These are phyloP conservation scores for Podospora didyma DNA, from an alignment of 495 filamentous ascomycete species.

Conservation along the genomic window DNA sequence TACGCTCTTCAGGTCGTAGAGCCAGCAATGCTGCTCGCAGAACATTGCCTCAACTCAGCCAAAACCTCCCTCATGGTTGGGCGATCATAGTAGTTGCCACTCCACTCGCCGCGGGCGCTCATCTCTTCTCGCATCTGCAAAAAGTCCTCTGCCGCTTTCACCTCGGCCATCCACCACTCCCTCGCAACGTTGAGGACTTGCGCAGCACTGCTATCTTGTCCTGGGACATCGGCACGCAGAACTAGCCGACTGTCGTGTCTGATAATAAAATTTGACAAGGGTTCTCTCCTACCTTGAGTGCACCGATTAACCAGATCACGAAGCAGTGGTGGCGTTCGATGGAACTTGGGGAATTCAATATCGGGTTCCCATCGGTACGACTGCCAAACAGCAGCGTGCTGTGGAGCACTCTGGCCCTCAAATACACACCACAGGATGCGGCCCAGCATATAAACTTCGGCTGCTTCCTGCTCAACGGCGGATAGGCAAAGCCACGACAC, in stretches of 20 bases:
- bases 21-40: not conserved
- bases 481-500: slow-evolving; percentile 41
- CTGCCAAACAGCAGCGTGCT: slow-evolving; percentile 45
- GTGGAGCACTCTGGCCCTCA: slow-evolving; percentile 44
- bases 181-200: slow-evolving; percentile 30
- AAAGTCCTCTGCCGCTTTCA: slow-evolving; percentile 38
- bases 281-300: slow-evolving; percentile 36
- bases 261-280: slow-evolving; percentile 31
- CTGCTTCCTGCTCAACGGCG: slow-evolving; percentile 41
- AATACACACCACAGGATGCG: slow-evolving; percentile 51
- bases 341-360: slow-evolving; percentile 43
- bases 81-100: slow-evolving; percentile 38
- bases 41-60: not conserved
- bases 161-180: slow-evolving; percentile 39
- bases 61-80: slow-evolving; percentile 34
- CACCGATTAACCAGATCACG: slow-evolving; percentile 39
- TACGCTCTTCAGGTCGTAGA: not conserved
- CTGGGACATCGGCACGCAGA: slow-evolving; percentile 13
- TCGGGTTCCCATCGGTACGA: slow-evolving; percentile 45
- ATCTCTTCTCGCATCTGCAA: slow-evolving; percentile 25
- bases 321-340: slow-evolving; percentile 33
- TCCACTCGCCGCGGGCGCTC: slow-evolving; percentile 33
- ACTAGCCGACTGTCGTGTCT: slow-evolving; percentile 37
- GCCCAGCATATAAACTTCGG: slow-evolving; percentile 50
- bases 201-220: slow-evolving; percentile 9